phyloP scores from a whole-genome alignment of 2,329 filamentous ascomycete genomes.

The Penicillium sp. region DNA sequence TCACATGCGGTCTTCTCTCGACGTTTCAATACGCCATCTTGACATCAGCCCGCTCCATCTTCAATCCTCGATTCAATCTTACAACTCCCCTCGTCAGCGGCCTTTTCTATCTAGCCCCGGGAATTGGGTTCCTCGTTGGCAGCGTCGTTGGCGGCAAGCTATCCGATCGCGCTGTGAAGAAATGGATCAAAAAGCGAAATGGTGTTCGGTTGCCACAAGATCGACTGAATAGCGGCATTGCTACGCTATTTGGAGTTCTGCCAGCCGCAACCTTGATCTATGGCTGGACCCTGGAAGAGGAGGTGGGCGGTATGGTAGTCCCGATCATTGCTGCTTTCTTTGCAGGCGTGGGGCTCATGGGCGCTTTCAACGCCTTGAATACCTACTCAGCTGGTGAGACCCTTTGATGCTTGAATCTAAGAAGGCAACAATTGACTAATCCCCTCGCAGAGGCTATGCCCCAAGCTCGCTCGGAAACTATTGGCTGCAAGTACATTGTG shows the following conservation, averaged over 20 bases:
- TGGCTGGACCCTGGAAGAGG: constrained; percentile 63
- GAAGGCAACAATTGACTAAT: not conserved
- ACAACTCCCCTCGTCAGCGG: constrained; percentile 66
- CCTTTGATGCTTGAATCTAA: not conserved
- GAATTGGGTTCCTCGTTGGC: constrained; percentile 67
- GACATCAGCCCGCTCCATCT: constrained; percentile 69
- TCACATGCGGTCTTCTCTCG: constrained; percentile 53
- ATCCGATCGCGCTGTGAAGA: constrained; percentile 66
- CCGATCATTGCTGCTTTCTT: constrained; percentile 73
- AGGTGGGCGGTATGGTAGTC: constrained; percentile 54
- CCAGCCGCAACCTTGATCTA: constrained; percentile 67
- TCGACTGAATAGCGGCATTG: constrained; percentile 60
- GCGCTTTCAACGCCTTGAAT: constrained; percentile 73
- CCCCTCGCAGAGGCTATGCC: constrained; percentile 43
- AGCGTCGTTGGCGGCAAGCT: constrained; percentile 70
- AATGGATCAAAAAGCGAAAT: constrained; percentile 60
- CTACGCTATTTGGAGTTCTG: constrained; percentile 59
- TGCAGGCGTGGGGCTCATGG: constrained; percentile 71
- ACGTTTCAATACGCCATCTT: constrained; percentile 73
- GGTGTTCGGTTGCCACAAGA: constrained; percentile 69
- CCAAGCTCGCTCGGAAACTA: constrained; percentile 65
- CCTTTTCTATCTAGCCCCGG: constrained; percentile 74
- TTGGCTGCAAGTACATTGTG: constrained; percentile 77
- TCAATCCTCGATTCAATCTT: constrained; percentile 72
- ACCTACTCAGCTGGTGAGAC: constrained; percentile 57